phyloP scores from a whole-genome alignment of 2,329 filamentous ascomycete genomes.

The Thielaviopsis populi region DNA sequence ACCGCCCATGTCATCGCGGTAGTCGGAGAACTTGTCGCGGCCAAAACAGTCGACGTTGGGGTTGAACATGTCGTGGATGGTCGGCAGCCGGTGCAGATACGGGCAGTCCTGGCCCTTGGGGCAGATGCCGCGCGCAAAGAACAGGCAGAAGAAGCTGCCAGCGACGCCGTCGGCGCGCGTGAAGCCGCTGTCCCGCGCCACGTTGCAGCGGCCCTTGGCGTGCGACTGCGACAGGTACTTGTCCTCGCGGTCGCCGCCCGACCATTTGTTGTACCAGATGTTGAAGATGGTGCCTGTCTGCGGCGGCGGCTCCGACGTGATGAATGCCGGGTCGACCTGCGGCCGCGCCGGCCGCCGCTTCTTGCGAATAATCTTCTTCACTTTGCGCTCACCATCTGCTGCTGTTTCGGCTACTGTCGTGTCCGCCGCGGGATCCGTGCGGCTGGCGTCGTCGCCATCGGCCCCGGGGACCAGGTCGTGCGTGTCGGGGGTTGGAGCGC shows the following conservation, averaged over 20 bases:
- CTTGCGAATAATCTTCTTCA: constrained; percentile 75
- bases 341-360: constrained; percentile 80
- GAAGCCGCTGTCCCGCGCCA: constrained; percentile 65
- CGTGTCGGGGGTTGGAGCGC: neutral
- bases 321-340: constrained; percentile 72
- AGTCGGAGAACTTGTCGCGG: constrained; percentile 81
- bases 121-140: constrained; percentile 70
- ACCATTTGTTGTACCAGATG: constrained; percentile 99
- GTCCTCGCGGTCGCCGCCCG: constrained; percentile 85
- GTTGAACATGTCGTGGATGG: constrained; percentile 77
- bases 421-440: constrained; percentile 1
- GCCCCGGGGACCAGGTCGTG: neutral
- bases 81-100: constrained; percentile 79
- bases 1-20: constrained; percentile 94
- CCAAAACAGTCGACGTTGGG: constrained; percentile 93
- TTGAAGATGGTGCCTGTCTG: constrained; percentile 96
- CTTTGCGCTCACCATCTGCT: constrained; percentile 40
- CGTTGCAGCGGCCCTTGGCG: constrained; percentile 73
- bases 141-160: constrained; percentile 83
- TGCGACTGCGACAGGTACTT: constrained; percentile 71
- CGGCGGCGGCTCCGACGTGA: constrained; percentile 71
- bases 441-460: neutral
- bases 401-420: constrained; percentile 16
- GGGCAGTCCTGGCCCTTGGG: constrained; percentile 86
- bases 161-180: constrained; percentile 61